Evolutionary conservation across 2,329 filamentous ascomycete genomes (phyloP), one percentile per base, ranked within the genome.

Genomic region (Botrytis cinerea): DNA sequence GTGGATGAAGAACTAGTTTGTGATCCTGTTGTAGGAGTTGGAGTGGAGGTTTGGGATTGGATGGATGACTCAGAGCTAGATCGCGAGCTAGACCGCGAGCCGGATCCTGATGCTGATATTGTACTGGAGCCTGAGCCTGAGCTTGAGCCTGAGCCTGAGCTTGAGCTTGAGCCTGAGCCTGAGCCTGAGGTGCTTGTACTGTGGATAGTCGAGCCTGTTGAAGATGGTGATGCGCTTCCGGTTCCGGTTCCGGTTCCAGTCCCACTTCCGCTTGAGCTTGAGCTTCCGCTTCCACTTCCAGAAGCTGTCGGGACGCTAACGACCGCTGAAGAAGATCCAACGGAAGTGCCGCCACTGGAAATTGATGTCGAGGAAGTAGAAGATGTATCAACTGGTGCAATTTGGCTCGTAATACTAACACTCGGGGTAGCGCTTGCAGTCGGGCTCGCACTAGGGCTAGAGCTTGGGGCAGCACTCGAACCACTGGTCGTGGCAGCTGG

Each of bases 381-480:
- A 16, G 59, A 28, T 20, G 38, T 60, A 66, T 32, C 38, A 14
- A 71, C 59, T 1, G 59, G 59, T 6, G 59, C 59, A 38, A 71
- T 64, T 20, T 71, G 69, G 25, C 69, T 71, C 28, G 68, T 38
- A 14, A 70, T 46, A 61, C 68, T 70, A 70, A 70, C 28, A n/a
- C 54, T 60, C 4, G n/a, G 67, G 20, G 38, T 61, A 9, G 40
- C 25, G 16, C 62, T 64, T 28, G n/a, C 22, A 40, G 35, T 46
- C 16, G 38, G 68, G 22, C 54, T 61, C 1, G 54, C 40, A 2
- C 28, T 70, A 20, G 25, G 6, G 28, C 35, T 57, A 16, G 48
- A 32, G 48, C 48, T 69, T 12, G 22, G 4, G 9, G 35, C 0
- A 20, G 25, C 16, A 43, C 46, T 59, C 48, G 48, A 32, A 20